A percentile compares a stretch with the other conserved stretches of the same genome.
phyloP scores from a whole-genome alignment of 202 grass and related monocot species.

The Panicum virgatum region DNA sequence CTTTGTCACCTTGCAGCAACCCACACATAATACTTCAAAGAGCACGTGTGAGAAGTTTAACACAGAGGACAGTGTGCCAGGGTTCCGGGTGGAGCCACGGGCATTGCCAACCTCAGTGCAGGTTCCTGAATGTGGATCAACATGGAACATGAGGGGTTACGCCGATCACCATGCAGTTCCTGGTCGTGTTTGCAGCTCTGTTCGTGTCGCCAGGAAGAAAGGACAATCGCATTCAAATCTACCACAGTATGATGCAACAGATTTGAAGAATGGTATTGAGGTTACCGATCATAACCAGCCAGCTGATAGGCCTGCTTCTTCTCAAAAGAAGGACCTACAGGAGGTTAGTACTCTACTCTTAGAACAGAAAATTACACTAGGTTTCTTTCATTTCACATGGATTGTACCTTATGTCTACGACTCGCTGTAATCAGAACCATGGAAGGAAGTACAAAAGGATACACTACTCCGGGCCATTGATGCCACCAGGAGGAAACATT shows the following conservation, averaged over 20 bases:
- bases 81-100: constrained; percentile 45
- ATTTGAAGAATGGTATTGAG: constrained; percentile 39
- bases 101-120: constrained; percentile 34
- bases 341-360: constrained; percentile 43
- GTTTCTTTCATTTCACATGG: constrained; percentile 15
- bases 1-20: constrained; percentile 39
- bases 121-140: constrained; percentile 26
- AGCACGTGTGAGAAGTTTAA: constrained; percentile 52
- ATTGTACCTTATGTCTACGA: constrained; percentile 9
- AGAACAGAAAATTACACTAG: background rate
- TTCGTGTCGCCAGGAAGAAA: constrained; percentile 53
- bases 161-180: constrained; percentile 23
- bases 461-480: constrained; percentile 83
- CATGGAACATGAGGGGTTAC: constrained; percentile 38
- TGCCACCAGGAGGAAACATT: constrained; percentile 70
- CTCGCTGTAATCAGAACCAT: constrained; percentile 49
- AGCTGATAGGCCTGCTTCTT: constrained; percentile 40
- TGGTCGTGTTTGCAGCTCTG: constrained; percentile 52
- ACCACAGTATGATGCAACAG: constrained; percentile 35
- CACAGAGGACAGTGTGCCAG: constrained; percentile 55
- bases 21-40: constrained; percentile 53
- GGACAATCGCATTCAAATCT: constrained; percentile 46
- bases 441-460: constrained; percentile 74
- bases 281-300: constrained; percentile 40
- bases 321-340: constrained; percentile 56